Percentiles rank a stretch among this genome's conserved stretches.
These are phyloP conservation scores for Huntiella moniliformis DNA, from an alignment of 2,329 filamentous ascomycete species.

Conservation along the genomic window DNA sequence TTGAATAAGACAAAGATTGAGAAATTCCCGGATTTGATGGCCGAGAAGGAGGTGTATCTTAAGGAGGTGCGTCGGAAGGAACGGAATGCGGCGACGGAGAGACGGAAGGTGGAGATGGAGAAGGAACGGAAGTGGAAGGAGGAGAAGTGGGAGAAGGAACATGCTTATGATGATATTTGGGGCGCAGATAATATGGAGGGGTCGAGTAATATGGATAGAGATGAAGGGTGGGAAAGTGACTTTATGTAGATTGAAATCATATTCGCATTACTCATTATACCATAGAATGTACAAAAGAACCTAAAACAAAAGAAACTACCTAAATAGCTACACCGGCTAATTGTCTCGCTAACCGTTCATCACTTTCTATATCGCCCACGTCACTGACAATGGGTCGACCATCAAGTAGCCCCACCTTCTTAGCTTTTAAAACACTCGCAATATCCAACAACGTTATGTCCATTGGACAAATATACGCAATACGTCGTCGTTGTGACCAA, in stretches of 20 bases:
- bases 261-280: background rate
- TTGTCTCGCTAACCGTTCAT: slow-evolving; percentile 2
- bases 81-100: slow-evolving; percentile 37
- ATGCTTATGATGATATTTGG: slow-evolving; percentile 89
- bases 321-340: slow-evolving; percentile 2
- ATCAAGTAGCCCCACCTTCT: slow-evolving; percentile 51
- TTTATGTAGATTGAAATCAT: slow-evolving; percentile 49
- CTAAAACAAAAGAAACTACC: background rate
- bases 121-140: slow-evolving; percentile 66
- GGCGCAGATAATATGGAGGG: slow-evolving; percentile 59
- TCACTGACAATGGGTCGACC: slow-evolving; percentile 25
- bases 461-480: slow-evolving; percentile 92
- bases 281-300: too few species aligned
- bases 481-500: slow-evolving; percentile 60
- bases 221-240: slow-evolving; percentile 65
- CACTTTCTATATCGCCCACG: slow-evolving; percentile 10
- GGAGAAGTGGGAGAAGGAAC: slow-evolving; percentile 89
- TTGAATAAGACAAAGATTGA: slow-evolving; percentile 93
- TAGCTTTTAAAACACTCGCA: slow-evolving; percentile 53
- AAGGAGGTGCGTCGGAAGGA: slow-evolving; percentile 56
- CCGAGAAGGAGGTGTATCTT: slow-evolving; percentile 62
- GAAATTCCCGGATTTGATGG: slow-evolving; percentile 63
- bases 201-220: slow-evolving; percentile 71
- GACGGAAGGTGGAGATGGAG: slow-evolving; percentile 58
- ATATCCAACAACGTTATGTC: slow-evolving; percentile 77